Conservation (phyloP, 192 early-diverging fungal genomes). For the Linderina pennispora region DNA sequence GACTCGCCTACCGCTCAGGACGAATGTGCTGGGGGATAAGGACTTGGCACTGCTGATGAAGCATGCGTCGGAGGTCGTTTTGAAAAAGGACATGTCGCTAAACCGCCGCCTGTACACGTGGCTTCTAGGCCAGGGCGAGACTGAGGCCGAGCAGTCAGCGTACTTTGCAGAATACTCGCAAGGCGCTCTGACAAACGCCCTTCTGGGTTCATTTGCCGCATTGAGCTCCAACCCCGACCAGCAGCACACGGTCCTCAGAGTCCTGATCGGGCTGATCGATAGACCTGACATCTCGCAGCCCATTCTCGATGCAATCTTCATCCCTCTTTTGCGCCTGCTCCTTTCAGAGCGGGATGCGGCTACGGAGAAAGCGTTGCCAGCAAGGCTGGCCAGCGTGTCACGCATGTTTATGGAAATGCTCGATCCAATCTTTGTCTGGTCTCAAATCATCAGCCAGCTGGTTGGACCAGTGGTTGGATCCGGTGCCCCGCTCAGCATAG, state of each 20-base stretch:
- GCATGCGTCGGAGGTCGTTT: conserved; percentile 70
- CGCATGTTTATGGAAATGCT: conserved; percentile 88
- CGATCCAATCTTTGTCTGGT: conserved; percentile 83
- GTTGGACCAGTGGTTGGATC: conserved; percentile 37
- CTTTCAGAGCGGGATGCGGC: conserved; percentile 41
- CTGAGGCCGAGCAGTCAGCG: conserved; percentile 44
- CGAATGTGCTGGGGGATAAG: conserved; percentile 51
- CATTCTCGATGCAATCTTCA: conserved; percentile 63
- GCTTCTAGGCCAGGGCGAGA: conserved; percentile 59
- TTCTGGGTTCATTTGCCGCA: conserved; percentile 52
- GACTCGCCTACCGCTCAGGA: conserved; percentile 26
- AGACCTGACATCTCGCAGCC: conserved; percentile 76
- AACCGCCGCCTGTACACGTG: conserved; percentile 90
- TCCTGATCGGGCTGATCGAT: conserved; percentile 82
- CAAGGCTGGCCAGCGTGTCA: conserved; percentile 69
- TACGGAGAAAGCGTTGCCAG: conserved; percentile 11
- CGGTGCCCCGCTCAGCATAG: not conserved
- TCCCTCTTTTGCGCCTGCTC: conserved; percentile 66
- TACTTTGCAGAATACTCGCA: conserved; percentile 55
- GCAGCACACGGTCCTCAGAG: conserved; percentile 60
- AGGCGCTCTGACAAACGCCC: conserved; percentile 46
- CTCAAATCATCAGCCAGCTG: conserved; percentile 55
- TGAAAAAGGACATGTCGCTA: conserved; percentile 90
- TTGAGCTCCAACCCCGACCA: conserved; percentile 15
- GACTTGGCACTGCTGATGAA: conserved; percentile 65